Conservation (phyloP, 73 alveolate genomes). For the Diophrys sp. region DNA sequence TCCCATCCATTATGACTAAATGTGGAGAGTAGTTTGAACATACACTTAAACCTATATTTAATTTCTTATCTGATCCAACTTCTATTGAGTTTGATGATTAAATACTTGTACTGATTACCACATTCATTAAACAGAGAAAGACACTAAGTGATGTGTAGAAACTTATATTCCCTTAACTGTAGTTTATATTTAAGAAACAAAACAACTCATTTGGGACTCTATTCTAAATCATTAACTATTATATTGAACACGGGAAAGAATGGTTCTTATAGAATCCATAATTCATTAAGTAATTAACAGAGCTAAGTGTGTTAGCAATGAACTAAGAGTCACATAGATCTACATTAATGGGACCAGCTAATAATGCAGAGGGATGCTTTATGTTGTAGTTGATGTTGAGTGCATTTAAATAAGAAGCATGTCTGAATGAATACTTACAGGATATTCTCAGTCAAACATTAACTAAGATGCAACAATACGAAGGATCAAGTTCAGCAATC, state of each 20-base stretch:
- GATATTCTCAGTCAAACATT: conserved; percentile 6
- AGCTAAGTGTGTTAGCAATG: not conserved
- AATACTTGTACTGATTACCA: conserved; percentile 38
- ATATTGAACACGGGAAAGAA: conserved; percentile 32
- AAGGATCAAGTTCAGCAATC: not conserved
- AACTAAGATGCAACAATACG: conserved; percentile 2
- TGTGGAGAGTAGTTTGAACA: conserved; percentile 22
- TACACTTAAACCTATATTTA: conserved; percentile 44
- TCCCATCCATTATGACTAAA: not conserved
- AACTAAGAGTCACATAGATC: not conserved
- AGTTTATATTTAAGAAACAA: conserved; percentile 25
- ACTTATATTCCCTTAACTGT: conserved; percentile 38
- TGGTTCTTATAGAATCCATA: not conserved
- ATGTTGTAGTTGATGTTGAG: conserved; percentile 26
- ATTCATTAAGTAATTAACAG: not conserved
- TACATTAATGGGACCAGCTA: not conserved
- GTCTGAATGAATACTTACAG: conserved; percentile 28
- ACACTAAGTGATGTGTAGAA: conserved; percentile 21
- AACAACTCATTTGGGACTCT: conserved; percentile 25
- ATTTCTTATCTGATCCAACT: conserved; percentile 37
- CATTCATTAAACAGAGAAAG: conserved; percentile 36
- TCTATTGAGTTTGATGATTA: conserved; percentile 71
- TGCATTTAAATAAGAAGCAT: conserved; percentile 7
- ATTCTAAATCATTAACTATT: conserved; percentile 33
- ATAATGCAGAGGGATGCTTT: conserved; percentile 48